Base-by-base conservation (phyloP, 768 basidiomycete genomes). In the Russula brevipes region DNA sequence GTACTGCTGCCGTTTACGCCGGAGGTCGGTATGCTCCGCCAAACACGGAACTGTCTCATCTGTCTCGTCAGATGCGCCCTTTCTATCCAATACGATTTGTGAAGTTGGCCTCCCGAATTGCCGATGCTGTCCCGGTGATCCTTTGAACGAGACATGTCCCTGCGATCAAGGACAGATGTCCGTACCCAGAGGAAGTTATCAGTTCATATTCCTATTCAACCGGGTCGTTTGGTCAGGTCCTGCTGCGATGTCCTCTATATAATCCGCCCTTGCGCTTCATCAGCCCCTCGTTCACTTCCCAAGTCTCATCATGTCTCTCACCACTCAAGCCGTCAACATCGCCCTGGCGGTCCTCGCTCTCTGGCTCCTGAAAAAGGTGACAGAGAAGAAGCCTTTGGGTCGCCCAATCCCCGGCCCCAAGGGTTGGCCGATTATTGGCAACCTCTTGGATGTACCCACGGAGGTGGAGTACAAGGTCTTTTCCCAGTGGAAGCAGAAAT, bases 391-490 rank as follows among this genome's bases (percentile, higher is more conserved):
- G 30, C 60, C 60, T 33, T 16, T 51, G 41, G 67, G 65, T 2
- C 60, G 55, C 5, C 39, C 35, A 31, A 67, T 68, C 41, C 69
- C 64, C 1, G 61, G 68, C 6, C 61, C 61, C 12, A 68, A 57
- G 49, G 61, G 65, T 24, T 66, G 54, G 57, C 68, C 68, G 1
- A 52, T 68, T 11, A 68, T 69, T 5, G 66, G 68, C 30, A 69
- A 69, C 59, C 59, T 69, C 24, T 7, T 69, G 2, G 68, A 69
- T 35, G 52, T 68, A 6, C 67, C 67, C 14, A 63, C 11, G 1
- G 65, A 66, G 33, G 49, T 63, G 16, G 67, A 67, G 24, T 67
- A 67, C 35, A 42, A 59, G 30, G 61, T 61, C 38, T 68, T 66
- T 36, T 60, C 61, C 8, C 36, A 38, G 19, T 67, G 61, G 67